Evolutionary conservation across 2,329 filamentous ascomycete genomes (phyloP), one percentile per base, ranked within the genome.

Genomic region (Lojkania enalia): DNA sequence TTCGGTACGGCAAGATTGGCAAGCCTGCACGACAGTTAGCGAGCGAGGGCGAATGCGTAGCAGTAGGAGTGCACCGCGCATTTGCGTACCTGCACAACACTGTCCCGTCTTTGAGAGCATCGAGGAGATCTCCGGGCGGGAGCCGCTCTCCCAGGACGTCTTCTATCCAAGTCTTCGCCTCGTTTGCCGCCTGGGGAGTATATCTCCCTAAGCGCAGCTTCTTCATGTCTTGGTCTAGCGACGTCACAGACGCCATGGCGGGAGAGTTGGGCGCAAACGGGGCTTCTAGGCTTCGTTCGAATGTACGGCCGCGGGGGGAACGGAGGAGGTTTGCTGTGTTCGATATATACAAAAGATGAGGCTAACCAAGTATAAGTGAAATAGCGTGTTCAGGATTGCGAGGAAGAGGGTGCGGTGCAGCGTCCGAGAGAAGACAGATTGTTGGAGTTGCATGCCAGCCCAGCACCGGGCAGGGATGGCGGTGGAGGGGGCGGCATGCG

Each of bases 211-310:
- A 79, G 72, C 94, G 91, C 80, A 97, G 73, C 70, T 85, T 90
- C 79, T 89, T 88, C 83, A 99, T 80, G 77, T 99, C 94, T 72
- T 92, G 92, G 74, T 97, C 94, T 49, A 99, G 78, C 52, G 90
- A 96, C 53, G 89, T 82, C 21, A 97, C 92, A 29, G 92, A 96
- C 59, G 92, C 91, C 92, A 97, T 97, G 55, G 48, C 46, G 49
- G 51, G 29, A 35, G 35, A 23, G 33, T 48, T 52, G 55, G 46
- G 54, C 47, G 46, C 50, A 45, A 53, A 44, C 44, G 23, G 36
- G 41, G 46, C 45, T 43, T 44, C 20, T 39, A 41, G 13, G 20
- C 18, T 30, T 16, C 19, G 35, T 25, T 11, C n/a, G 30, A 15
- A 7, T 9, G n/a, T 25, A 2, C 18, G 23, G 20, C n/a, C n/a